Evolutionary conservation across 495 filamentous ascomycete species (phyloP).

Genomic region (Polyplosphaeria fusca): DNA sequence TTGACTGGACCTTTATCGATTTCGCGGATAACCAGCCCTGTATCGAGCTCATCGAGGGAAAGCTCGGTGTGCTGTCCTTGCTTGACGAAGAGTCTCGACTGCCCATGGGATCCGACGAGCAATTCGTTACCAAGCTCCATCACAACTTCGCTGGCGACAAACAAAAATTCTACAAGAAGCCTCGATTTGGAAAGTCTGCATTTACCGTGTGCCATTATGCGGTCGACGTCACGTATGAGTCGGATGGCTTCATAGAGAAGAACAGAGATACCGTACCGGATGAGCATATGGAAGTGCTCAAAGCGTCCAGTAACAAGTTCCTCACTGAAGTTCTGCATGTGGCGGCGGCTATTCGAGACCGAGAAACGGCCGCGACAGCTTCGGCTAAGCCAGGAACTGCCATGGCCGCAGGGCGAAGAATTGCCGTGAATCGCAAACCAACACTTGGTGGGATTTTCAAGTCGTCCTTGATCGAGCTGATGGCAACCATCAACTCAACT

Average conservation of each 20-base stretch:
- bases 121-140: constrained; percentile 96
- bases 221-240: constrained; percentile 97
- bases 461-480: constrained; percentile 94
- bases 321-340: constrained; percentile 80
- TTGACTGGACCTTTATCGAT: constrained; percentile 99
- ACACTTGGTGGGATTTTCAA: constrained; percentile 99
- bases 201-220: constrained; percentile 99
- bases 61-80: constrained; percentile 86
- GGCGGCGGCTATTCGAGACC: constrained; percentile 81
- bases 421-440: constrained; percentile 91
- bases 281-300: constrained; percentile 92
- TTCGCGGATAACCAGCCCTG: constrained; percentile 99
- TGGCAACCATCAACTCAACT: constrained; percentile 95
- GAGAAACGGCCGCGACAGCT: constrained; percentile 71
- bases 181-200: constrained; percentile 91
- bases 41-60: constrained; percentile 97
- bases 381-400: constrained; percentile 58
- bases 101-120: constrained; percentile 95
- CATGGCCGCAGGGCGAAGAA: constrained; percentile 68
- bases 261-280: constrained; percentile 98
- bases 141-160: constrained; percentile 89
- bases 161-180: constrained; percentile 97
- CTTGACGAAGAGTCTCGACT: constrained; percentile 95
- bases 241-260: constrained; percentile 99
- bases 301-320: constrained; percentile 79